phyloP scores from a whole-genome alignment of 139 green algal species.

The Tetratostichococcus sp. region DNA sequence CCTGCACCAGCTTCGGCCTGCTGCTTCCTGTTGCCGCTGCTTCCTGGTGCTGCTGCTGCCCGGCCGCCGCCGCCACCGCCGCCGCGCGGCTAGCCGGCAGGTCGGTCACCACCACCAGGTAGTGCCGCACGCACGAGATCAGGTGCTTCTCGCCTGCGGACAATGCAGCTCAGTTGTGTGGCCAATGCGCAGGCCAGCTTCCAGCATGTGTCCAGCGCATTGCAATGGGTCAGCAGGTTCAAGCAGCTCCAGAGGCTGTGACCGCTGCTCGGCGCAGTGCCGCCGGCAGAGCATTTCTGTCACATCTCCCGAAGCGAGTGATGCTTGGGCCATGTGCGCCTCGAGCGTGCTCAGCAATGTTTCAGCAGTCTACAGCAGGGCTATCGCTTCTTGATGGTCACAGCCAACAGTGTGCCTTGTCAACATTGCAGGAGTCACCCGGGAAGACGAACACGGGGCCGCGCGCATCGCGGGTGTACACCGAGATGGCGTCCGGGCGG shows the following conservation, averaged over 20 bases:
- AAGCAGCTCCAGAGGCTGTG: too few species aligned
- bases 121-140: conserved; percentile 46
- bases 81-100: not conserved
- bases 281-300: too few species aligned
- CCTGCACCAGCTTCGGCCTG: conserved; percentile 26
- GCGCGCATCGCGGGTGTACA: conserved; percentile 68
- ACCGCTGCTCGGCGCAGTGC: too few species aligned
- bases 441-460: conserved; percentile 68
- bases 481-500: conserved; percentile 67
- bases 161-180: not conserved
- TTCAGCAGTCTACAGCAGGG: too few species aligned
- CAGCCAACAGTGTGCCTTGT: too few species aligned
- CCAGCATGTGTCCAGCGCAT: not conserved
- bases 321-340: too few species aligned
- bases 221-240: not conserved
- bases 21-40: not conserved
- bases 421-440: too few species aligned
- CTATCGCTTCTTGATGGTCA: too few species aligned
- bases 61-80: too few species aligned
- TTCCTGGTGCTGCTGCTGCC: not conserved
- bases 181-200: too few species aligned
- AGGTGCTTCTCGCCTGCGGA: conserved; percentile 48
- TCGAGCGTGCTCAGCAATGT: too few species aligned
- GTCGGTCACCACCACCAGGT: conserved; percentile 47
- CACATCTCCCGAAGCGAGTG: not conserved